Percentiles rank a stretch among this genome's conserved stretches.
Conservation (phyloP, 495 filamentous ascomycete genomes). For the Hypoxylon rickii region DNA sequence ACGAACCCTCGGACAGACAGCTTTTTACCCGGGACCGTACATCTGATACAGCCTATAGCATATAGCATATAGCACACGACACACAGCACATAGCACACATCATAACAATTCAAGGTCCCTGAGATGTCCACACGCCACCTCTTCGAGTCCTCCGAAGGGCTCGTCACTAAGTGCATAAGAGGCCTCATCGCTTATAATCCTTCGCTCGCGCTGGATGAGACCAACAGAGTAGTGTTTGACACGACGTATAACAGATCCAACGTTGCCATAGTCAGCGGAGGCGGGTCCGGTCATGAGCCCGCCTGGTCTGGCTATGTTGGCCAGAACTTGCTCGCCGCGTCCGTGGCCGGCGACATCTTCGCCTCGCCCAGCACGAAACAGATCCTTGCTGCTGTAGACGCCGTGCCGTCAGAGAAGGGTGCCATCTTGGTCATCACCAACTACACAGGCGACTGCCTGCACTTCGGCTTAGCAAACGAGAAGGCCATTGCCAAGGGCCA, state of each 20-base stretch:
- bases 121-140: slow-evolving; percentile 54
- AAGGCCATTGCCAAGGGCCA: slow-evolving; percentile 61
- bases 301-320: slow-evolving; percentile 69
- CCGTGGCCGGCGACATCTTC: slow-evolving; percentile 65
- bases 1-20: background rate
- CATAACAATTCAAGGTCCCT: slow-evolving; percentile 1
- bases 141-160: slow-evolving; percentile 51
- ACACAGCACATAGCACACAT: background rate
- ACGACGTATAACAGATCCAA: slow-evolving; percentile 53
- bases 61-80: no score
- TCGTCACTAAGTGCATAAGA: slow-evolving; percentile 60
- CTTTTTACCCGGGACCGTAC: background rate
- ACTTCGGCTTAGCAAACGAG: slow-evolving; percentile 66
- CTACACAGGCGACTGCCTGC: slow-evolving; percentile 68
- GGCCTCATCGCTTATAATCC: slow-evolving; percentile 62
- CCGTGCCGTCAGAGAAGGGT: slow-evolving; percentile 60
- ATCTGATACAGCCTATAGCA: background rate
- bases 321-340: slow-evolving; percentile 62
- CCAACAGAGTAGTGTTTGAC: slow-evolving; percentile 62
- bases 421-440: slow-evolving; percentile 67
- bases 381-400: slow-evolving; percentile 60
- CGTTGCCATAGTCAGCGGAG: slow-evolving; percentile 64
- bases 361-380: slow-evolving; percentile 66
- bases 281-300: slow-evolving; percentile 66
- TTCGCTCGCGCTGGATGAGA: slow-evolving; percentile 58